Conservation (phyloP, 176 grass and related monocot genomes). For the Oropetium thomaeum region DNA sequence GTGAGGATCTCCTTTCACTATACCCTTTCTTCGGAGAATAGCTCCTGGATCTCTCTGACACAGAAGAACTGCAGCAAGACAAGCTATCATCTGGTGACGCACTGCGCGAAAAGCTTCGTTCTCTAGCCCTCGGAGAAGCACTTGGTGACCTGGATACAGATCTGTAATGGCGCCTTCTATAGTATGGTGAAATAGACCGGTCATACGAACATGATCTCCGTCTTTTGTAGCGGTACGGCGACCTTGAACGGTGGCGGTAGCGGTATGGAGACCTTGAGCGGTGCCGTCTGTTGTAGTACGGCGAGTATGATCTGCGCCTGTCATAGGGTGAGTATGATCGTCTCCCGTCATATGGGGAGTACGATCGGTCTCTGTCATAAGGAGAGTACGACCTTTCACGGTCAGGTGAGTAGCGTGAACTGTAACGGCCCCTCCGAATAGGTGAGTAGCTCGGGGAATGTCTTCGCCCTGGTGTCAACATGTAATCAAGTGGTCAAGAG, state of each 20-base stretch:
- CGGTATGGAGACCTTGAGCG: constrained; percentile 4
- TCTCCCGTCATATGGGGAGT: constrained; percentile 14
- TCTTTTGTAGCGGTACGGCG: constrained; percentile 26
- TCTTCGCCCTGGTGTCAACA: constrained; percentile 29
- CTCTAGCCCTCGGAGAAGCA: constrained; percentile 20
- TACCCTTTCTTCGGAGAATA: constrained; percentile 21
- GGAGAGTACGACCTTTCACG: constrained; percentile 50
- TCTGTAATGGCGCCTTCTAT: not conserved
- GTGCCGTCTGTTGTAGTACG: not conserved
- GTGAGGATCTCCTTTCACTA: not conserved
- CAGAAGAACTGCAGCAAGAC: constrained; percentile 36
- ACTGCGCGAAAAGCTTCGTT: constrained; percentile 37
- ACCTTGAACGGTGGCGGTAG: constrained; percentile 7
- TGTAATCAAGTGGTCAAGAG: not conserved
- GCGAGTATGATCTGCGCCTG: constrained; percentile 23
- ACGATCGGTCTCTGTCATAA: constrained; percentile 4
- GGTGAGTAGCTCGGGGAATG: constrained; percentile 54
- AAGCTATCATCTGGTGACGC: constrained; percentile 30
- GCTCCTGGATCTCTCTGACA: constrained; percentile 14
- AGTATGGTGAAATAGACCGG: constrained; percentile 38
- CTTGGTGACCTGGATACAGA: constrained; percentile 27
- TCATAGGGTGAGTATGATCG: constrained; percentile 7
- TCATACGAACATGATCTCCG: constrained; percentile 25
- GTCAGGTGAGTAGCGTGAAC: constrained; percentile 44
- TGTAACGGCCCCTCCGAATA: constrained; percentile 34